A percentile compares a stretch with the other conserved stretches of the same genome.
These are phyloP conservation scores for Phytopythium chamaehyphon DNA, from an alignment of 352 stramenopile genomes.

Conservation along the genomic window DNA sequence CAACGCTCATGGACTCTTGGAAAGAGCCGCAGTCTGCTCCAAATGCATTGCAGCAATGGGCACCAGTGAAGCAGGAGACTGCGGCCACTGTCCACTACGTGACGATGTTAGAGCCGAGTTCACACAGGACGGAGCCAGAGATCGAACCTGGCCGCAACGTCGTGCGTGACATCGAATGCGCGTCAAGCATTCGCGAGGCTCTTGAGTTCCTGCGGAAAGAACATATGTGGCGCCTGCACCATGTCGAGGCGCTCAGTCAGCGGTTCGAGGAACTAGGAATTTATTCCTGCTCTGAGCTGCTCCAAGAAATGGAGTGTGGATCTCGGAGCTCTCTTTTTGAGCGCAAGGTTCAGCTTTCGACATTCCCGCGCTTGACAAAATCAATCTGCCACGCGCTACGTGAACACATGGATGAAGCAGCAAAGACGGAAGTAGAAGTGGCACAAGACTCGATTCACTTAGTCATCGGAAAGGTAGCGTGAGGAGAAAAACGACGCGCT, in stretches of 20 bases:
- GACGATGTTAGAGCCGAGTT: slow-evolving; percentile 11
- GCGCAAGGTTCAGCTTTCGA: slow-evolving; percentile 35
- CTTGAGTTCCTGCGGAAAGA: slow-evolving; percentile 30
- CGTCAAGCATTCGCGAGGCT: slow-evolving; percentile 17
- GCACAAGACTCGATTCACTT: too few species aligned
- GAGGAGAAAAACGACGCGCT: too few species aligned
- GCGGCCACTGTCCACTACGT: slow-evolving; percentile 17
- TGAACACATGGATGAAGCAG: slow-evolving; percentile 3
- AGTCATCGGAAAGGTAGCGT: too few species aligned
- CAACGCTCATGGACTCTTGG: slow-evolving; percentile 58
- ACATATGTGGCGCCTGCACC: slow-evolving; percentile 37
- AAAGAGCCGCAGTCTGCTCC: slow-evolving; percentile 19
- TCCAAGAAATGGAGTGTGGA: slow-evolving; percentile 17
- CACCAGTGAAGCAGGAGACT: slow-evolving; percentile 17
- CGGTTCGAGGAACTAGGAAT: slow-evolving; percentile 34
- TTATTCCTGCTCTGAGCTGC: slow-evolving; percentile 36
- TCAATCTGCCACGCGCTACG: slow-evolving; percentile 32
- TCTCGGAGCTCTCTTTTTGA: slow-evolving; percentile 32
- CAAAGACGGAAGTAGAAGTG: background rate
- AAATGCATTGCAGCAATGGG: slow-evolving; percentile 35
- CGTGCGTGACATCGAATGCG: slow-evolving; percentile 21
- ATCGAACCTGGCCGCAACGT: background rate
- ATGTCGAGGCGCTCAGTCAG: slow-evolving; percentile 27
- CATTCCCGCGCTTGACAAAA: slow-evolving; percentile 49
- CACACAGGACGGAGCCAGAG: slow-evolving; percentile 8